These are phyloP conservation scores for Monosporozyma unispora DNA, from an alignment of 805 yeast species.

Conservation along the genomic window DNA sequence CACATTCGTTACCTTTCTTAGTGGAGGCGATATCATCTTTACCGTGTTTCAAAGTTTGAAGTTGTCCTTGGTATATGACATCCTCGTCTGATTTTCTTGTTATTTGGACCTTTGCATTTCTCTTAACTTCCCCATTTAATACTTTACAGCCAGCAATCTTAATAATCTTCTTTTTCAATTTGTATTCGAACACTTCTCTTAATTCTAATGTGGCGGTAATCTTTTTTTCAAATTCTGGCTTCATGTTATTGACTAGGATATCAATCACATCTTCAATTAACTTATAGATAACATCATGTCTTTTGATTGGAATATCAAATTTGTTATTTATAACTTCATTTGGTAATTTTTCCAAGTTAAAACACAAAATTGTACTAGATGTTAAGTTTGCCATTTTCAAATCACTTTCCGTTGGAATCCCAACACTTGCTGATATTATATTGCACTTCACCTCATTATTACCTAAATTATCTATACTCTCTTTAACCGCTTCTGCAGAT, in stretches of 20 bases:
- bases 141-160: slow-evolving; percentile 87
- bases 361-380: slow-evolving; percentile 64
- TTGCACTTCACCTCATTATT: slow-evolving; percentile 70
- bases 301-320: slow-evolving; percentile 52
- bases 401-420: slow-evolving; percentile 61
- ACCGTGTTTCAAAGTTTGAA: slow-evolving; percentile 69
- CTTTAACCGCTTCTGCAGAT: slow-evolving; percentile 85
- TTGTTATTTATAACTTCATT: slow-evolving; percentile 47
- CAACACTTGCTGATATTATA: slow-evolving; percentile 71
- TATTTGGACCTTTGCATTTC: slow-evolving; percentile 51
- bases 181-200: slow-evolving; percentile 62
- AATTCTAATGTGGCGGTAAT: slow-evolving; percentile 59
- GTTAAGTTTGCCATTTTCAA: slow-evolving; percentile 61
- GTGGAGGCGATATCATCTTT: slow-evolving; percentile 74
- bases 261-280: slow-evolving; percentile 76
- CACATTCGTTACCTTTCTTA: slow-evolving; percentile 85
- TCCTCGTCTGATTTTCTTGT: slow-evolving; percentile 40
- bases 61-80: slow-evolving; percentile 41
- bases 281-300: slow-evolving; percentile 77
- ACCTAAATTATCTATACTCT: slow-evolving; percentile 73
- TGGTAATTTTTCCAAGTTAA: slow-evolving; percentile 57
- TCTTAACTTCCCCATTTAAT: slow-evolving; percentile 52
- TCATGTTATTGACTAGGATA: slow-evolving; percentile 48
- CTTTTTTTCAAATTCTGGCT: slow-evolving; percentile 59
- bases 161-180: slow-evolving; percentile 47